phyloP scores from a whole-genome alignment of 23 red algal species.

The Chondrus crispus region DNA sequence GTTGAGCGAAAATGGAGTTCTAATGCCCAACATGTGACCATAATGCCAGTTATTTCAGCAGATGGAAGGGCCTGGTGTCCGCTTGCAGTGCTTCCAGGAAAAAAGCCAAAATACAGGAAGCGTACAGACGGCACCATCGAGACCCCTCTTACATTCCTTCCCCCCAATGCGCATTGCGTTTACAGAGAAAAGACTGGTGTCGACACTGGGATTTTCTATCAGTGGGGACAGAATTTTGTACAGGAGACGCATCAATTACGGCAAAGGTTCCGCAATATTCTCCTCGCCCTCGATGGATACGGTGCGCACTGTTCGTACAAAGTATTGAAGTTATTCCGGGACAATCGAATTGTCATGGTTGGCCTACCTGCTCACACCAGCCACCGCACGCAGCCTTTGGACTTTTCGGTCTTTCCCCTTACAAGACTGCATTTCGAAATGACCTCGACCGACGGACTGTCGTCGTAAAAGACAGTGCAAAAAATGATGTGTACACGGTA shows the following conservation, averaged over 20 bases:
- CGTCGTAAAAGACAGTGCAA: not conserved
- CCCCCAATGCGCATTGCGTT: not conserved
- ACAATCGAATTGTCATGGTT: not conserved
- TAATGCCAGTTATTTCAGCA: constrained; percentile 4
- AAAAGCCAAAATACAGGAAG: not conserved
- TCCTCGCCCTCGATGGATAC: not conserved
- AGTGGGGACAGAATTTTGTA: not conserved
- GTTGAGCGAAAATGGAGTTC: not conserved
- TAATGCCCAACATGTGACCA: not conserved
- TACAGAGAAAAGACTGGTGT: not conserved
- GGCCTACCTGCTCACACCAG: not conserved
- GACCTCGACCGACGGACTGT: not conserved
- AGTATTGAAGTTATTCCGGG: not conserved
- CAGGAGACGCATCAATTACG: not conserved
- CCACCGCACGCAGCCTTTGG: not conserved
- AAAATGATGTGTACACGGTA: constrained; percentile 4
- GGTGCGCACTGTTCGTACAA: not conserved
- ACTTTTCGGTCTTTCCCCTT: not conserved
- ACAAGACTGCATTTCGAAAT: not conserved
- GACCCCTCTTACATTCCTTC: not conserved
- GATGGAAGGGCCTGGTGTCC: not conserved
- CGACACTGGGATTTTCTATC: not conserved
- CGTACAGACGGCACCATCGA: not conserved
- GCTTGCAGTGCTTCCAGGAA: not conserved
- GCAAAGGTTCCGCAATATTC: not conserved